Percentiles rank a stretch among this genome's conserved stretches.
phyloP scores from a whole-genome alignment of 1,139 yeast species.

The Pichia inconspicua region DNA sequence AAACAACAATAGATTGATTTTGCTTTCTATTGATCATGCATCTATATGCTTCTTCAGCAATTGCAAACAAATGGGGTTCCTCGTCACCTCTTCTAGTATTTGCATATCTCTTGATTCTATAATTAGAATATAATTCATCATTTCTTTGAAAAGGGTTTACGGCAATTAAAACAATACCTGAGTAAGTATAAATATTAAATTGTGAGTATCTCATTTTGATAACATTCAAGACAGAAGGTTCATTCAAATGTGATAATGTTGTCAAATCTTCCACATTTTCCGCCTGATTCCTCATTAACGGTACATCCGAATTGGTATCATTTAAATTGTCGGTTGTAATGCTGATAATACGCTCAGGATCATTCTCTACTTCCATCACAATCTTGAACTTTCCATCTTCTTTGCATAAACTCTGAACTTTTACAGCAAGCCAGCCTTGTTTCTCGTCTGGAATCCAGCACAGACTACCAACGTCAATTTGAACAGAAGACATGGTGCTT shows the following conservation, averaged over 20 bases:
- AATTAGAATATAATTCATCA: constrained; percentile 84
- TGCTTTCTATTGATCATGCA: constrained; percentile 80
- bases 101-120: constrained; percentile 88
- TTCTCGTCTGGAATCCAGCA: constrained; percentile 93
- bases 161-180: constrained; percentile 95
- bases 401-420: constrained; percentile 50
- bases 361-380: constrained; percentile 53
- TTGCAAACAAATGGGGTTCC: constrained; percentile 95
- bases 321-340: constrained; percentile 40
- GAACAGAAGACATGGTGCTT: constrained; percentile 10
- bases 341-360: constrained; percentile 43
- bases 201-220: constrained; percentile 84
- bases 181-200: constrained; percentile 86
- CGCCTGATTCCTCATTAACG: constrained; percentile 85
- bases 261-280: constrained; percentile 96
- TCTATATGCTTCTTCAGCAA: constrained; percentile 97
- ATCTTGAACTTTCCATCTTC: constrained; percentile 48
- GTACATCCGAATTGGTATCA: constrained; percentile 50
- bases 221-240: constrained; percentile 94
- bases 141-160: constrained; percentile 92
- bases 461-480: constrained; percentile 36
- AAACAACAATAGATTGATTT: constrained; percentile 93
- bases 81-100: constrained; percentile 89
- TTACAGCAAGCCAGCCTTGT: constrained; percentile 89
- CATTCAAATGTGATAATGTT: constrained; percentile 83